Percentiles rank a stretch among this genome's conserved stretches.
Conservation (phyloP, 108 stramenopile species). For the Fistulifera pelliculosa region DNA sequence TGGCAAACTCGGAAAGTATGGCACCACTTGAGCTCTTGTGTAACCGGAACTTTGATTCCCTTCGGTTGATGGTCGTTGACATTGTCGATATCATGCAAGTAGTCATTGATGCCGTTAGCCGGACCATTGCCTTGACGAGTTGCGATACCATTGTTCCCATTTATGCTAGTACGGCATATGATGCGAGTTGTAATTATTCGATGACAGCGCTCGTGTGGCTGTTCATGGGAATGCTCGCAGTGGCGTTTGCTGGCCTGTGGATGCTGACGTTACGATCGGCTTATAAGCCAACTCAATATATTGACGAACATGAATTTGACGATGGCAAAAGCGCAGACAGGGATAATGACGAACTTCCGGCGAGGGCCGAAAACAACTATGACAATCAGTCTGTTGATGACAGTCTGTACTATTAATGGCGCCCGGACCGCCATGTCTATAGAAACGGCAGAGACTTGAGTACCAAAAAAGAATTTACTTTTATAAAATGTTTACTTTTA, state of each 20-base stretch:
- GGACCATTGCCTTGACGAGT: neutral
- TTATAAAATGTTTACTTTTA: too few relatives aligned
- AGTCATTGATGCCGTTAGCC: neutral
- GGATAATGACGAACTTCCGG: too few relatives aligned
- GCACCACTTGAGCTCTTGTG: conserved; percentile 3
- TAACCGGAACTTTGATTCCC: conserved; percentile 5
- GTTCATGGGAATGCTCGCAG: conserved; percentile 2
- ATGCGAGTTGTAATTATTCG: conserved; percentile 11
- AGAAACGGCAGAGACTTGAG: too few relatives aligned
- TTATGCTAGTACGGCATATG: conserved; percentile 8
- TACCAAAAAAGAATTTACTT: too few relatives aligned
- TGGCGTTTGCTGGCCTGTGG: conserved; percentile 10
- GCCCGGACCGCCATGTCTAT: too few relatives aligned
- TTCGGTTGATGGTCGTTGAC: neutral
- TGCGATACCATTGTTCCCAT: conserved; percentile 9
- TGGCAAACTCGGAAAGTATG: neutral
- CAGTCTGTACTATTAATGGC: too few relatives aligned
- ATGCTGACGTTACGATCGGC: conserved; percentile 19
- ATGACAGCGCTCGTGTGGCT: conserved; percentile 9
- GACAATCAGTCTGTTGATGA: too few relatives aligned
- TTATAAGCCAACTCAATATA: neutral
- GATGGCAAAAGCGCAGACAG: too few relatives aligned
- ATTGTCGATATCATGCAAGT: conserved; percentile 2
- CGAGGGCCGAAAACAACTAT: too few relatives aligned
- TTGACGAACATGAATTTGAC: too few relatives aligned